Evolutionary conservation across 345 rosid genomes (phyloP), one percentile per base, ranked within the genome.

Genomic region (Eutrema heterophyllum): DNA sequence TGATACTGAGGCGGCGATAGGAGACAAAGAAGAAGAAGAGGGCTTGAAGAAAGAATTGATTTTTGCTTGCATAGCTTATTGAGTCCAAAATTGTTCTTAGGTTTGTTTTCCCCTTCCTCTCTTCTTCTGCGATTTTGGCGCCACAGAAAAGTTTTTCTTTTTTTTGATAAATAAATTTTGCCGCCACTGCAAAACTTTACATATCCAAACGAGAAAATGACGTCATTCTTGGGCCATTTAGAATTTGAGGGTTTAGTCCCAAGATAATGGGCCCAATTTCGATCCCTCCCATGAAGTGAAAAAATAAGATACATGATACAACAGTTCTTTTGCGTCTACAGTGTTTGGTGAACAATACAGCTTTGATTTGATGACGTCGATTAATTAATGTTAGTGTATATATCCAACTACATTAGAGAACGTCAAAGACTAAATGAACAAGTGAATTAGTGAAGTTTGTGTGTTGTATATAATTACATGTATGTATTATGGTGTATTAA

Each of bases 41-140:
- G 81, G 80, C 60, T 87, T 82, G 87, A 89, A 93, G 88, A 90
- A 93, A 71, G 88, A 75, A 56, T 79, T 85, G 83, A 93, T 87
- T 76, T 89, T 90, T 72, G 92, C 63, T 80, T 89, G 97, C 97
- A 87, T 89, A 1, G 36, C 40, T 53, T 36, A 3, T 4, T 7
- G 14, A 48, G 4, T 32, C 14, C 45, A 26, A 13, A 11, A 15
- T 56, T 15, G 11, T 29, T 24, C 26, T 29, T 9, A 11, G 41
- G 6, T 39, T 70, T 64, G 11, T 3, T 30, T 70, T 49, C 13
- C 54, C 62, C 12, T 57, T 21, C 33, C 26, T 61, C 26, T 61
- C 74, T 36, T 62, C 58, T 68, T 46, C 59, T 45, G n/a, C 10
- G 0, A 49, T 49, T 77, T 70, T 71, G 72, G 80, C 72, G 68